phyloP scores from a whole-genome alignment of 805 yeast species.

The Komagataella kurtzmanii region DNA sequence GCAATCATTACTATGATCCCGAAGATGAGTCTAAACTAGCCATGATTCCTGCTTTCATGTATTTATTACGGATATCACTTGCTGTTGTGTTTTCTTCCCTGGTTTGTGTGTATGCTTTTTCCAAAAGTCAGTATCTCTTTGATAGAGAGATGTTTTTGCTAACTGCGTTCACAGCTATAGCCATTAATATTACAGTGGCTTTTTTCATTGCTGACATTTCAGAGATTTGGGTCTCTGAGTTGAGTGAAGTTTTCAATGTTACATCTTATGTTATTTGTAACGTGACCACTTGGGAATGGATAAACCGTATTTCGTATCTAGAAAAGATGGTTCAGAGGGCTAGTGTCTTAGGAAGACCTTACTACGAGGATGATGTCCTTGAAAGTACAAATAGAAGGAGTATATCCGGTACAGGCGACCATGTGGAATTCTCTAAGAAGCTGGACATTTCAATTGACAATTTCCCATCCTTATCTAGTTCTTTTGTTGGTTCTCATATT shows the following conservation, averaged over 20 bases:
- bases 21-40: constrained; percentile 30
- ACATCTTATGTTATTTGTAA: constrained; percentile 61
- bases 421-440: not conserved
- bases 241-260: constrained; percentile 62
- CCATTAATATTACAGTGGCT: constrained; percentile 48
- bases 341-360: constrained; percentile 63
- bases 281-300: constrained; percentile 80
- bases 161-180: constrained; percentile 39
- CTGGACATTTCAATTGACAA: not conserved
- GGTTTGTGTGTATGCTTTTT: constrained; percentile 38
- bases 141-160: constrained; percentile 36
- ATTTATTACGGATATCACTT: constrained; percentile 58
- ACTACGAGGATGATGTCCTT: constrained; percentile 48
- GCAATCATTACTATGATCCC: constrained; percentile 7
- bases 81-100: constrained; percentile 57
- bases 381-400: constrained; percentile 3
- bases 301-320: constrained; percentile 45
- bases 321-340: constrained; percentile 50
- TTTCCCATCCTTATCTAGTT: not conserved
- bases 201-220: constrained; percentile 70
- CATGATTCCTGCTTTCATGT: constrained; percentile 60
- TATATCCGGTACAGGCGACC: not conserved
- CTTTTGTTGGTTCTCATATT: not conserved
- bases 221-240: constrained; percentile 58
- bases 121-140: constrained; percentile 37